These are phyloP conservation scores for Solanum megistacrolobum DNA, from an alignment of 257 asterid species.

Conservation along the genomic window DNA sequence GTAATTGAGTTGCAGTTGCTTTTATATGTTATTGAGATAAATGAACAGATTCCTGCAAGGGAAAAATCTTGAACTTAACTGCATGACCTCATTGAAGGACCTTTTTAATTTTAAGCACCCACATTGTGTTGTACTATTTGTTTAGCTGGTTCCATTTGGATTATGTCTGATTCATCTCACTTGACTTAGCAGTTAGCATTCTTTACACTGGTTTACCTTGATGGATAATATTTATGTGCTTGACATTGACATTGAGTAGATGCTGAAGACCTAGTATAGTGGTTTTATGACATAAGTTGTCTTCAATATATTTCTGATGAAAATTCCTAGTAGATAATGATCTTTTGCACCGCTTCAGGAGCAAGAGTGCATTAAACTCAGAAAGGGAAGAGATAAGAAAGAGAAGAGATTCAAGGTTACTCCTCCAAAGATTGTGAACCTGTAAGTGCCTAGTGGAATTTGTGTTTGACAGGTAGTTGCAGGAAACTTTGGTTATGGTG, in stretches of 20 bases:
- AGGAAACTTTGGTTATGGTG: neutral
- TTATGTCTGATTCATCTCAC: neutral
- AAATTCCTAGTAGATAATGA: slow-evolving; percentile 5
- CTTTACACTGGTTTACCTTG: neutral
- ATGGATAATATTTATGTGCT: neutral
- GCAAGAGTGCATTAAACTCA: slow-evolving; percentile 48
- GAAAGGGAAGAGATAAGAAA: slow-evolving; percentile 42
- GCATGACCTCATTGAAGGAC: neutral
- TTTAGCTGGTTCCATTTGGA: neutral
- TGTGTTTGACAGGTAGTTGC: neutral
- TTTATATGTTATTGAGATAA: neutral
- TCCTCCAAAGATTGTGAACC: slow-evolving; percentile 17
- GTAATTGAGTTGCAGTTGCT: neutral
- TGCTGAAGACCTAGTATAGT: neutral
- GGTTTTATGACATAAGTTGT: neutral
- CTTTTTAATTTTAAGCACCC: neutral
- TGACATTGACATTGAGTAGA: neutral
- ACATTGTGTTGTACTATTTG: neutral
- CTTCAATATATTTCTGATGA: slow-evolving; percentile 3
- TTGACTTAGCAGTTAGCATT: neutral
- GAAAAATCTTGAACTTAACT: neutral
- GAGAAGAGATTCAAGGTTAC: slow-evolving; percentile 38
- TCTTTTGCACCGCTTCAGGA: slow-evolving; percentile 43
- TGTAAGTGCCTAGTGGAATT: slow-evolving; percentile 34
- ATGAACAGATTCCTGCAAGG: neutral